A percentile compares a stretch with the other conserved stretches of the same genome.
phyloP scores from a whole-genome alignment of 495 filamentous ascomycete species.

The Talaromyces adpressus region DNA sequence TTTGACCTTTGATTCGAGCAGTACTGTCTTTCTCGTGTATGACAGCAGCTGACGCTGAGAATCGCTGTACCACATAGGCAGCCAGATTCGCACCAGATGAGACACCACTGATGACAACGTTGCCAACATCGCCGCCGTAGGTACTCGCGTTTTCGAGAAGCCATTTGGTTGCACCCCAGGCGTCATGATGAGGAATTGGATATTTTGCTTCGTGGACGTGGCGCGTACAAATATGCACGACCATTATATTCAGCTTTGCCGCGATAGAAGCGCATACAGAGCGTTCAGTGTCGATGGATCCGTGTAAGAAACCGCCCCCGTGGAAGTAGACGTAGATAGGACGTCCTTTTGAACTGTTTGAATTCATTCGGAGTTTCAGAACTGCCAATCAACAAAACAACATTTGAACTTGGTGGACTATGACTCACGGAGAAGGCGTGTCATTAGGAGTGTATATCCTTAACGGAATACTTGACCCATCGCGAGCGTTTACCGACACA shows the following conservation, averaged over 20 bases:
- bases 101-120: slow-evolving; percentile 38
- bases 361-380: background rate
- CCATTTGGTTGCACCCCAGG: slow-evolving; percentile 42
- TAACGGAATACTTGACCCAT: background rate
- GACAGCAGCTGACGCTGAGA: slow-evolving; percentile 15
- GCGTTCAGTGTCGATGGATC: slow-evolving; percentile 38
- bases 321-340: slow-evolving; percentile 44
- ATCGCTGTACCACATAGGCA: slow-evolving; percentile 28
- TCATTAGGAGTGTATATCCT: background rate
- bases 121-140: slow-evolving; percentile 26
- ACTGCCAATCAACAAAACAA: background rate
- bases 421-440: background rate
- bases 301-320: slow-evolving; percentile 45
- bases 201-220: slow-evolving; percentile 12
- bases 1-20: slow-evolving; percentile 20
- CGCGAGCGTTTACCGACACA: background rate
- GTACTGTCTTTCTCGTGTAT: background rate
- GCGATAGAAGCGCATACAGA: slow-evolving; percentile 34
- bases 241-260: slow-evolving; percentile 15
- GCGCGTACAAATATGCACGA: slow-evolving; percentile 42
- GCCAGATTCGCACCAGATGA: slow-evolving; percentile 41
- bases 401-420: background rate
- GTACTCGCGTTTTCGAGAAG: slow-evolving; percentile 24
- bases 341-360: background rate
- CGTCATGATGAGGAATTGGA: slow-evolving; percentile 40